Evolutionary conservation across 2,329 filamentous ascomycete genomes (phyloP).

Genomic region (Sordariomycetes sp.): DNA sequence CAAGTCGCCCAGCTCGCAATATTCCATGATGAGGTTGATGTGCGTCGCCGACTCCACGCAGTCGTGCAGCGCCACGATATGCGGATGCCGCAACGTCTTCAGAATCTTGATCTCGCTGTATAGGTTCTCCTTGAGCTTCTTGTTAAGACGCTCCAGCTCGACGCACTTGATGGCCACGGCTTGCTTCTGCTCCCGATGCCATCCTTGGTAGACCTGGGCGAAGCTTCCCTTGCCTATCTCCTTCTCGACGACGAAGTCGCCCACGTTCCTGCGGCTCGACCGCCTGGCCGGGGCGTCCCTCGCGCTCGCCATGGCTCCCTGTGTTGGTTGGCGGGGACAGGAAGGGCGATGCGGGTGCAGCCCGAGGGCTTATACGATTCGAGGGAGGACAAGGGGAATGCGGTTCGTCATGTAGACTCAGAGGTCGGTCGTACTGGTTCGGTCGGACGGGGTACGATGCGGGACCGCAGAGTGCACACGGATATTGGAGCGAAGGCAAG

Average conservation of each 20-base stretch:
- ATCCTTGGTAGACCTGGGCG: conserved; percentile 82
- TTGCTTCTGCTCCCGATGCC: conserved; percentile 59
- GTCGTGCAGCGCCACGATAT: conserved; percentile 93
- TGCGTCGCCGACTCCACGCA: conserved; percentile 80
- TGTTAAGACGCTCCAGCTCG: conserved; percentile 80
- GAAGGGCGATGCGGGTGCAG: conserved; percentile 20
- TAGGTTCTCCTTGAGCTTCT: conserved; percentile 88
- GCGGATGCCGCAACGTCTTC: conserved; percentile 85
- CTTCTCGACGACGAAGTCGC: conserved; percentile 72
- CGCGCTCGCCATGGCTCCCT: conserved; percentile 29
- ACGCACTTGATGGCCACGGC: conserved; percentile 96
- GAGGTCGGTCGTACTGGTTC: conserved; percentile 5
- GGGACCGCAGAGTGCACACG: no score
- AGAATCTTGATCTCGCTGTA: conserved; percentile 94
- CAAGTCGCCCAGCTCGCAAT: conserved; percentile 89
- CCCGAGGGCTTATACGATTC: conserved; percentile 26
- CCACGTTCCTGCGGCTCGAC: conserved; percentile 36
- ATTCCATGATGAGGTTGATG: conserved; percentile 98
- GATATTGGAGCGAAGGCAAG: neutral
- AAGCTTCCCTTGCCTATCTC: conserved; percentile 98
- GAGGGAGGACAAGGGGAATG: conserved; percentile 21
- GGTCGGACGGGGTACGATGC: conserved; percentile 1
- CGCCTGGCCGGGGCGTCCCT: conserved; percentile 25
- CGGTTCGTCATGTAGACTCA: conserved; percentile 31
- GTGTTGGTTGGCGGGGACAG: conserved; percentile 20